phyloP scores from a whole-genome alignment of 495 filamentous ascomycete species.

The Hypomontagnella monticulosa region DNA sequence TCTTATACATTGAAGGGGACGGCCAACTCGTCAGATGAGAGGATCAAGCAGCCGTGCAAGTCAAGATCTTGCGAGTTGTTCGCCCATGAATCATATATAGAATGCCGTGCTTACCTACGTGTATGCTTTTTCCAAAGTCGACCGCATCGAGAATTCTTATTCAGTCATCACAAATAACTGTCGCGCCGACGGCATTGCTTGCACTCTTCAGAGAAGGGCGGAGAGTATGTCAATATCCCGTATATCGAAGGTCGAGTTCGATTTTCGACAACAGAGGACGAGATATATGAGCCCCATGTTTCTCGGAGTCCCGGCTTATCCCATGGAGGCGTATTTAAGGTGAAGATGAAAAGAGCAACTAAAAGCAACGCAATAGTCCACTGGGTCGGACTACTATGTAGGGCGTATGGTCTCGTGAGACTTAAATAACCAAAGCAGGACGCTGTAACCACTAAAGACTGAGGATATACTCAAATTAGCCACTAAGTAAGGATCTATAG shows the following conservation, averaged over 20 bases:
- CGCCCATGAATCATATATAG: too few relatives aligned
- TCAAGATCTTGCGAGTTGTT: too few relatives aligned
- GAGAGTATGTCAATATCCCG: not conserved
- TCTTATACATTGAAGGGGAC: too few relatives aligned
- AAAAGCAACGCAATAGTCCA: not conserved
- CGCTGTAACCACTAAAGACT: too few relatives aligned
- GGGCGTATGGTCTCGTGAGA: too few relatives aligned
- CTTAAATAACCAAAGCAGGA: too few relatives aligned
- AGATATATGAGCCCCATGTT: slow-evolving; percentile 8
- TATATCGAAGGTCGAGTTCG: not conserved
- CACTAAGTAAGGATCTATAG: too few relatives aligned
- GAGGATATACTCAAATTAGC: too few relatives aligned
- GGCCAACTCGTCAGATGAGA: too few relatives aligned
- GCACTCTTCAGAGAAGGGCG: not conserved
- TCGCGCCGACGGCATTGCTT: slow-evolving; percentile 4
- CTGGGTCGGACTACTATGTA: not conserved
- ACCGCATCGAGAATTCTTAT: not conserved
- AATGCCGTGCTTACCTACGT: not conserved
- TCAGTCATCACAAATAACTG: not conserved
- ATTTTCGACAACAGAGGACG: slow-evolving; percentile 7
- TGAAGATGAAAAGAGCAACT: not conserved
- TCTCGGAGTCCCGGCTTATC: not conserved
- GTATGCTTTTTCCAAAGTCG: not conserved
- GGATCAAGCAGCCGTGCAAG: too few relatives aligned
- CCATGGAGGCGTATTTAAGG: not conserved